Percentiles rank a stretch among this genome's conserved stretches.
Evolutionary conservation across 2,329 filamentous ascomycete genomes (phyloP).

Genomic region (Drechslerella stenobrocha): DNA sequence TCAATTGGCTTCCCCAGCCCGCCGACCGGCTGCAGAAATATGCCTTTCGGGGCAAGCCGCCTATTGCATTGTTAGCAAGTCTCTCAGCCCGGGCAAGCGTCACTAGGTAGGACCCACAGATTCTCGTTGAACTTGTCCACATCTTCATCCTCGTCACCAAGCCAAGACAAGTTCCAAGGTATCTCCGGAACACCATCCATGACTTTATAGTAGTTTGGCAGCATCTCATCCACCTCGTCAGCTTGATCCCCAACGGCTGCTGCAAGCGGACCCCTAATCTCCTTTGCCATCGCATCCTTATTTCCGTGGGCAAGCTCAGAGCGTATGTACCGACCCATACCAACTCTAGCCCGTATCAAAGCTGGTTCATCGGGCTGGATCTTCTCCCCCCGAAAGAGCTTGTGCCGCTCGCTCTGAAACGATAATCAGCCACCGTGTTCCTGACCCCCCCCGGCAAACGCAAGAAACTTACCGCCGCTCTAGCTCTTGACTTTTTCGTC

Average conservation of each 20-base stretch:
- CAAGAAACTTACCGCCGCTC: conserved; percentile 51
- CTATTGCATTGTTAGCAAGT: conserved; percentile 21
- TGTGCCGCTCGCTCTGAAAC: conserved; percentile 80
- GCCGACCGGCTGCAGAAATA: conserved; percentile 75
- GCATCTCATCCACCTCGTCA: conserved; percentile 74
- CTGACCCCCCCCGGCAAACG: conserved; percentile 8
- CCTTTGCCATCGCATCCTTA: conserved; percentile 57
- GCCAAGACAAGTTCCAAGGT: conserved; percentile 75
- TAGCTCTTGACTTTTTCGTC: conserved; percentile 90
- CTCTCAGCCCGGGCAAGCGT: neutral
- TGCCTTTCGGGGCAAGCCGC: conserved; percentile 70
- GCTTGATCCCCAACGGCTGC: conserved; percentile 88
- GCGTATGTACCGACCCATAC: conserved; percentile 85
- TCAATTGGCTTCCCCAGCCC: conserved; percentile 78
- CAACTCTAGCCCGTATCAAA: conserved; percentile 77
- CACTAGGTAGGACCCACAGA: conserved; percentile 59
- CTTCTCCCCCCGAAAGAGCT: conserved; percentile 80
- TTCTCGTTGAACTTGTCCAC: conserved; percentile 86
- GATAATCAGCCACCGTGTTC: conserved; percentile 54
- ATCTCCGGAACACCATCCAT: conserved; percentile 85
- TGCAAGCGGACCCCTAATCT: conserved; percentile 40
- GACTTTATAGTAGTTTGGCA: conserved; percentile 94
- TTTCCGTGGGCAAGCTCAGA: conserved; percentile 36
- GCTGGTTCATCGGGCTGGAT: conserved; percentile 87
- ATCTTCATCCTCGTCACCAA: conserved; percentile 84